A percentile compares a stretch with the other conserved stretches of the same genome.
phyloP scores from a whole-genome alignment of 176 grass and related monocot genomes.

The Metroxylon sagu region DNA sequence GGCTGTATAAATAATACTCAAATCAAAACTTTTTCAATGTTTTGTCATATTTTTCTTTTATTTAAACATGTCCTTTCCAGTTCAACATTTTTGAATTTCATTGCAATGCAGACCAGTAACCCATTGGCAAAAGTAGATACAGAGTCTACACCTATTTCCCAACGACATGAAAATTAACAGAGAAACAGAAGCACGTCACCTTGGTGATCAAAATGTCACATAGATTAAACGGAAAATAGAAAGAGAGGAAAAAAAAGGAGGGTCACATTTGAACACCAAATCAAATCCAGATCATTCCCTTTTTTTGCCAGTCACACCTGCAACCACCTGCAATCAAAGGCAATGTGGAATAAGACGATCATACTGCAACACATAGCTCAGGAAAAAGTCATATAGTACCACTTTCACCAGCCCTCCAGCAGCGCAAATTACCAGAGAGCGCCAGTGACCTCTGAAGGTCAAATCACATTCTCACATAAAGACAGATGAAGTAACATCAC shows the following conservation, averaged over 20 bases:
- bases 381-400: neutral
- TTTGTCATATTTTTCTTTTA: neutral
- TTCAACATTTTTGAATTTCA: neutral
- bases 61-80: neutral
- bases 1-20: neutral
- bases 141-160: neutral
- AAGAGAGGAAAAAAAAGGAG: neutral
- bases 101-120: neutral
- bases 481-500: too few species aligned
- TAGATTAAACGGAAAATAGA: neutral
- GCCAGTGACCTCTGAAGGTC: too few species aligned
- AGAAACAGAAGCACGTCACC: neutral
- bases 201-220: neutral
- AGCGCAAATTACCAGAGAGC: too few species aligned
- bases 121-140: neutral
- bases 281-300: slow-evolving; percentile 18
- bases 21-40: neutral
- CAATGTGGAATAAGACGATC: neutral
- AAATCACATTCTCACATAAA: too few species aligned
- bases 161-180: neutral
- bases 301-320: slow-evolving; percentile 73
- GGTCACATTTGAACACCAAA: neutral
- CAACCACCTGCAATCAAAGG: slow-evolving; percentile 48
- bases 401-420: too few species aligned
- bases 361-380: neutral